These are phyloP conservation scores for Aspergillus japonicus DNA, from an alignment of 2,329 filamentous ascomycete genomes.

Conservation along the genomic window DNA sequence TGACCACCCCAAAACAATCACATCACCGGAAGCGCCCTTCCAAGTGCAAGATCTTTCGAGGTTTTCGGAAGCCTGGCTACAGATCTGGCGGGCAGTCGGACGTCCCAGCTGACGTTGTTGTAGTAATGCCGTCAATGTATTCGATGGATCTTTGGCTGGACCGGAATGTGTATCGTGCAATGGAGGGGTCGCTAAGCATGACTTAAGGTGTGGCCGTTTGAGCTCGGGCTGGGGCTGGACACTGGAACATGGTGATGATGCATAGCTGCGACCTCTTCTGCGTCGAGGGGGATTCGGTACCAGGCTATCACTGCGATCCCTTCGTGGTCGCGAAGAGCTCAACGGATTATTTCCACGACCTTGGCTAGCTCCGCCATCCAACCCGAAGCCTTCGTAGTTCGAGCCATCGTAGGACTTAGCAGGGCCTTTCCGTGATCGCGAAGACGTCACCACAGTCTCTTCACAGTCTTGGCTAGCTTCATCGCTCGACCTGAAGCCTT, in stretches of 20 bases:
- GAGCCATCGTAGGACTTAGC: neutral
- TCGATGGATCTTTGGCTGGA: neutral
- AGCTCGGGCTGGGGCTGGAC: neutral
- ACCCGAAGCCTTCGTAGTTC: neutral
- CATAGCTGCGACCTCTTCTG: neutral
- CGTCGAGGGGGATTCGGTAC: neutral
- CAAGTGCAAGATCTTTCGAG: constrained; percentile 49
- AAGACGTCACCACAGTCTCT: too few species aligned
- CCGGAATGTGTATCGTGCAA: neutral
- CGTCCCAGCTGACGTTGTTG: constrained; percentile 32
- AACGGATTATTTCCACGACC: neutral
- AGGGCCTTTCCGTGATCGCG: neutral
- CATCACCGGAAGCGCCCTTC: constrained; percentile 60
- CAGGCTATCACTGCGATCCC: neutral
- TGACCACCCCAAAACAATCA: constrained; percentile 58
- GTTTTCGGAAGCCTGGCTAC: constrained; percentile 32
- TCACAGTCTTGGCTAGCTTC: constrained; percentile 3
- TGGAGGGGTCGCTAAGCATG: neutral
- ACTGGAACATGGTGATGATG: neutral
- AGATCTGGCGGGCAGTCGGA: constrained; percentile 14
- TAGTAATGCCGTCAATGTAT: constrained; percentile 23
- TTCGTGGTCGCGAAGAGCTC: neutral
- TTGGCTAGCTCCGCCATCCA: neutral
- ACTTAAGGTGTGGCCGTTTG: neutral
- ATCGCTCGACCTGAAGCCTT: constrained; percentile 15